Evolutionary conservation across 805 yeast species (phyloP).

Genomic region (Ogataea kodamae): DNA sequence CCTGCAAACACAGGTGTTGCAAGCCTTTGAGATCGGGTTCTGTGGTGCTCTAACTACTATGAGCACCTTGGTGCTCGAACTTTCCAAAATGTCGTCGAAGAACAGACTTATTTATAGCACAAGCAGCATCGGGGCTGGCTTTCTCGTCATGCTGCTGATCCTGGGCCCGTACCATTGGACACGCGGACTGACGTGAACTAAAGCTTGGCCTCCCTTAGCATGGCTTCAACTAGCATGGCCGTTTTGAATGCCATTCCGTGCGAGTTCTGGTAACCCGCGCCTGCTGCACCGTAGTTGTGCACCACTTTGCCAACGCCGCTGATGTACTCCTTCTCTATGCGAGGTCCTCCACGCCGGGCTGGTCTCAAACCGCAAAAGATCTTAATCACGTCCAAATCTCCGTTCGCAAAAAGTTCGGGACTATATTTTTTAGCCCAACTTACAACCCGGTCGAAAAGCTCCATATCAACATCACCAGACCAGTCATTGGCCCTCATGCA

Average conservation of each 20-base stretch:
- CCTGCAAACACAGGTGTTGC: slow-evolving; percentile 21
- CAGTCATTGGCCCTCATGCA: slow-evolving; percentile 25
- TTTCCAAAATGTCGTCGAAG: slow-evolving; percentile 32
- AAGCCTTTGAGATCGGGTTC: slow-evolving; percentile 28
- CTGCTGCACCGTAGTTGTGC: slow-evolving; percentile 72
- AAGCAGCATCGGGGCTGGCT: slow-evolving; percentile 45
- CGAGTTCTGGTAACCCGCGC: slow-evolving; percentile 65
- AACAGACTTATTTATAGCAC: slow-evolving; percentile 49
- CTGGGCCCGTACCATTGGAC: slow-evolving; percentile 77
- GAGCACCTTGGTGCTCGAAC: slow-evolving; percentile 73
- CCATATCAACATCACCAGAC: slow-evolving; percentile 35
- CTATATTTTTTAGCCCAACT: slow-evolving; percentile 40
- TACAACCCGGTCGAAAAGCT: slow-evolving; percentile 45
- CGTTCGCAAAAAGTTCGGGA: slow-evolving; percentile 36
- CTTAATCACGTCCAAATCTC: slow-evolving; percentile 43
- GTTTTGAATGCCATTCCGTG: slow-evolving; percentile 24
- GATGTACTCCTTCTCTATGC: slow-evolving; percentile 41
- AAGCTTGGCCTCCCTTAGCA: slow-evolving; percentile 14
- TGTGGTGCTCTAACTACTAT: slow-evolving; percentile 43
- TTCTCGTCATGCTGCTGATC: slow-evolving; percentile 49
- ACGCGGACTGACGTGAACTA: slow-evolving; percentile 32
- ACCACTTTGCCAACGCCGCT: slow-evolving; percentile 34
- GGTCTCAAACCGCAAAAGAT: slow-evolving; percentile 68
- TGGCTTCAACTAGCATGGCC: slow-evolving; percentile 33
- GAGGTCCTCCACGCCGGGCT: slow-evolving; percentile 55